These are phyloP conservation scores for Arbutus unedo DNA, from an alignment of 148 eudicot genomes.

Conservation along the genomic window DNA sequence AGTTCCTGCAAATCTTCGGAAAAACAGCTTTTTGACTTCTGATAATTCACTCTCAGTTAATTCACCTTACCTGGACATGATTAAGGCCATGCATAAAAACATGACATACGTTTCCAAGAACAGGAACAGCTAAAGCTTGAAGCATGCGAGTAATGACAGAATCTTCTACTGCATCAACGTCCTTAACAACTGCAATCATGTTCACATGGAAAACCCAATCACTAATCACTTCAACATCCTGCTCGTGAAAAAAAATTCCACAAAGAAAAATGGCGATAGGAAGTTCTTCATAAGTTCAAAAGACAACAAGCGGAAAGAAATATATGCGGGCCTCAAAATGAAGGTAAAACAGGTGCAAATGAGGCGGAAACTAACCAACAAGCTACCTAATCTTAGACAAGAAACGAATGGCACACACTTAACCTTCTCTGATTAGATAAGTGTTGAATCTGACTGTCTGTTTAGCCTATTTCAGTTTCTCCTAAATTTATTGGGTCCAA, in stretches of 20 bases:
- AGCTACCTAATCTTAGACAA: no score
- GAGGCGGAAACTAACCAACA: no score
- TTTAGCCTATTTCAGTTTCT: no score
- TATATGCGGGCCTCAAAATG: background rate
- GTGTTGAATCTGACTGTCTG: no score
- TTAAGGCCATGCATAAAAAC: slow-evolving; percentile 96
- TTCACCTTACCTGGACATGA: slow-evolving; percentile 55
- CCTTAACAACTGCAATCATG: slow-evolving; percentile 48
- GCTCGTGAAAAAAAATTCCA: background rate
- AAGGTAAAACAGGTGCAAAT: background rate
- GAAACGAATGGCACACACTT: no score
- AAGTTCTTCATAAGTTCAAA: background rate
- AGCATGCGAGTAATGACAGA: slow-evolving; percentile 74
- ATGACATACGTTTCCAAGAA: slow-evolving; percentile 88
- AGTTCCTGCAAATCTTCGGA: background rate
- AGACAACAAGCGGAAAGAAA: no score
- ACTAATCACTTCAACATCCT: background rate
- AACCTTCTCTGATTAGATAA: no score
- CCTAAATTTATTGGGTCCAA: no score
- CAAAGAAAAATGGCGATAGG: background rate
- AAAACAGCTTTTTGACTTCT: background rate
- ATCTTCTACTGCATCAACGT: slow-evolving; percentile 65
- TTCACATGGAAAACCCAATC: background rate
- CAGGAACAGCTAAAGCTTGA: slow-evolving; percentile 85
- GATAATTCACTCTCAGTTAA: background rate